Evolutionary conservation across 148 eudicot genomes (phyloP).

Genomic region (Cornus florida): DNA sequence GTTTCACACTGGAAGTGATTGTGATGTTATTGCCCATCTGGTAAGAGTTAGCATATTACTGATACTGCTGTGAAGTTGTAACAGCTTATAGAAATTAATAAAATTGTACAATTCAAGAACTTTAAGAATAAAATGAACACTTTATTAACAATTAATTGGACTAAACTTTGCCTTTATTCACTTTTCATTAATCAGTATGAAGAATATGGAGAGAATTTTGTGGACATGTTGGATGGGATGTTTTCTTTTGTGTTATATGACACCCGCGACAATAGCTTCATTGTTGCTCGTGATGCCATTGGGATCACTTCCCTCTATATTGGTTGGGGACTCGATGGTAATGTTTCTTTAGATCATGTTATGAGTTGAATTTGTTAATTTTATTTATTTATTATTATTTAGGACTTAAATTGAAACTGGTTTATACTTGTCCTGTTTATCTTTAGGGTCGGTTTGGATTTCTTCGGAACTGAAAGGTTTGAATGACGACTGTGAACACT

Average conservation of each 20-base stretch:
- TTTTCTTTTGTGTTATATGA: slow-evolving; percentile 86
- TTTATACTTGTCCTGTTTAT: background rate
- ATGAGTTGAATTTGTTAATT: background rate
- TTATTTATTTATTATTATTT: background rate
- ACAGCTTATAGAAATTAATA: too few species aligned
- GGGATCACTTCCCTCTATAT: slow-evolving; percentile 88
- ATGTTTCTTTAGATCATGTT: background rate
- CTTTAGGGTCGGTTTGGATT: slow-evolving; percentile 82
- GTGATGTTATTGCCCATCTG: slow-evolving; percentile 93
- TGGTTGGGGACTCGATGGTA: slow-evolving; percentile 98
- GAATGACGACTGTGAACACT: slow-evolving; percentile 87
- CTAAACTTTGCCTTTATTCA: background rate
- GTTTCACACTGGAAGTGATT: slow-evolving; percentile 83
- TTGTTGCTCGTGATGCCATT: slow-evolving; percentile 91
- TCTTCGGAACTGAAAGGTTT: slow-evolving; percentile 87
- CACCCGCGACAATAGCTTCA: slow-evolving; percentile 76
- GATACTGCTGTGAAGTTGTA: too few species aligned
- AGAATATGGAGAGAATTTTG: slow-evolving; percentile 86
- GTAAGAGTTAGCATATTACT: slow-evolving; percentile 35
- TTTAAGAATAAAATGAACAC: background rate
- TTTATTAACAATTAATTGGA: background rate
- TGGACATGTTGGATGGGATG: slow-evolving; percentile 92
- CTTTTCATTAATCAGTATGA: slow-evolving; percentile 52
- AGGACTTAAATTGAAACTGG: background rate
- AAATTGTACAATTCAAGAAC: background rate